Conservation (phyloP, 2,329 filamentous ascomycete species). For the Alternaria triticina region DNA sequence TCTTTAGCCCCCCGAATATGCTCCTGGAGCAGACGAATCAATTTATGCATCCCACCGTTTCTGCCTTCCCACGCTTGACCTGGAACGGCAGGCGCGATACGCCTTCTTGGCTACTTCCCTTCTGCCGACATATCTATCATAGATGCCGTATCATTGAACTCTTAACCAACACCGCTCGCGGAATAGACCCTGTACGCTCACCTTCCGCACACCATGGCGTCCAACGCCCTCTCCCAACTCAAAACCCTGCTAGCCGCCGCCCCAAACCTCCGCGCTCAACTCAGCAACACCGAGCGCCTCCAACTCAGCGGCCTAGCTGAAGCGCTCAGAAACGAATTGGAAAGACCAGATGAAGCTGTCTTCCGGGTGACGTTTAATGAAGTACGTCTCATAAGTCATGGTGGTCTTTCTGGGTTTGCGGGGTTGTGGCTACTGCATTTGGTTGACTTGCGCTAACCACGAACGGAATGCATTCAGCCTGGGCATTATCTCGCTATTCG, state of each 20-base stretch:
- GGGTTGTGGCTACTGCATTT: background rate
- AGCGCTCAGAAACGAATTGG: constrained; percentile 5
- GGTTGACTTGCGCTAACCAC: background rate
- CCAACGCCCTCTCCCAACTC: constrained; percentile 1
- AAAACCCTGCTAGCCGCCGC: constrained; percentile 3
- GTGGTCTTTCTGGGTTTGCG: background rate
- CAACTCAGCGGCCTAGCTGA: constrained; percentile 12
- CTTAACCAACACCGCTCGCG: no score
- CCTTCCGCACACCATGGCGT: background rate
- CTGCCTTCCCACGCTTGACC: background rate
- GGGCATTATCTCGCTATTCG: constrained; percentile 15
- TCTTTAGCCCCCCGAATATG: background rate
- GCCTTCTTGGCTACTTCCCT: background rate
- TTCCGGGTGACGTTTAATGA: background rate
- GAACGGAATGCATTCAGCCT: background rate
- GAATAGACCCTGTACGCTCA: background rate
- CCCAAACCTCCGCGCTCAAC: constrained; percentile 3
- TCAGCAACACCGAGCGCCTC: constrained; percentile 12
- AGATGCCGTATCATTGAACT: no score
- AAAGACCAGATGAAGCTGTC: background rate
- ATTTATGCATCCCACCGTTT: background rate
- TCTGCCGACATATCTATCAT: background rate
- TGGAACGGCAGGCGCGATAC: background rate
- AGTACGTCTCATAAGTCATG: fast-evolving
- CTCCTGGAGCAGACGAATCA: background rate